Evolutionary conservation across 2,329 filamentous ascomycete species (phyloP), one percentile per base, ranked within the genome.

Genomic region (Verticillium isaacii): DNA sequence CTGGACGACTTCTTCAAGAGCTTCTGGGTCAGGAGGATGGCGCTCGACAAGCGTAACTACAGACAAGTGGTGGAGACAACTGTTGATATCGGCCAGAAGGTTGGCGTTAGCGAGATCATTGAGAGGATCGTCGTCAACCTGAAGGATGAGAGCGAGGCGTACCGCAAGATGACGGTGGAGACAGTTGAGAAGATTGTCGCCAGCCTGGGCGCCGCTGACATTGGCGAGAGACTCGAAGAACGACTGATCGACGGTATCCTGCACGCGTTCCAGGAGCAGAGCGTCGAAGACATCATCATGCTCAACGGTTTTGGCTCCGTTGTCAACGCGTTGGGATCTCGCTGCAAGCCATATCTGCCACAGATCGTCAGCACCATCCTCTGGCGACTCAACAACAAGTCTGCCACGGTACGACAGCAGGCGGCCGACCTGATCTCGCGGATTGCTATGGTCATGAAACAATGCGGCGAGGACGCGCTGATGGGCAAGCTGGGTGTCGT

Each of bases 91-190:
- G 93, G 93, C 60, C 93, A 98, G 74, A 99, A 99, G 77, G 94
- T 98, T n/a, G 95, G 95, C 52, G 93, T 93, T 60, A 89, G 93
- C 68, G 94, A 98, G 80, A 98, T 99, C 63, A 83, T 98, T 4
- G 92, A 97, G 75, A 85, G 93, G 56, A 91, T 98, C 62, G 95
- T 98, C 59, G 90, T 88, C 77, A 97, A 99, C 73, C 85, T 99
- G 68, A 99, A 99, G 77, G 95, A 99, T 72, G 95, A 99, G 76
- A 97, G 91, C 74, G 95, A 99, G 74, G 90, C 94, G 1, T 99
- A 99, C 77, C 89, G 95, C 58, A 98, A 98, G 82, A 99, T 99
- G 95, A 97, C 95, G 0, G 90, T 99, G 37, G 95, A 99, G 80
- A 98, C 95, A 0, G 88, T 98, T 9, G 95, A 99, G 78, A 99